Evolutionary conservation across 768 basidiomycete genomes (phyloP).

Genomic region (Clavulina sp.): DNA sequence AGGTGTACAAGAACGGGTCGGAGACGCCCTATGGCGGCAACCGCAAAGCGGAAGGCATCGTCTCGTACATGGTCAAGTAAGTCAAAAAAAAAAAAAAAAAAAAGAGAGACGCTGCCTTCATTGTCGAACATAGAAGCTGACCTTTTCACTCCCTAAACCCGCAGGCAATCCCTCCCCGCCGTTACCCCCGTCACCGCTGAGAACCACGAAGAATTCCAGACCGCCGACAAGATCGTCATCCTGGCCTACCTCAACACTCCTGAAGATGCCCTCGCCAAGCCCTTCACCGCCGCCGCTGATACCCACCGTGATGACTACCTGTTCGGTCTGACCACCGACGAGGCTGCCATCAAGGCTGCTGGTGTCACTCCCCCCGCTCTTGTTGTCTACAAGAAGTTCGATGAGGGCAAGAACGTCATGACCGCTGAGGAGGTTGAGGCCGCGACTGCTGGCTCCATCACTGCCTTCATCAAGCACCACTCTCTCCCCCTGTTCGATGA

Average conservation of each 20-base stretch:
- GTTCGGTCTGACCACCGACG: conserved; percentile 72
- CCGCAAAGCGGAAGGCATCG: conserved; percentile 87
- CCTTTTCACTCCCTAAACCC: conserved; percentile 13
- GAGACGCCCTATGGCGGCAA: conserved; percentile 71
- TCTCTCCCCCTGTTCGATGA: conserved; percentile 80
- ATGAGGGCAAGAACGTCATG: conserved; percentile 58
- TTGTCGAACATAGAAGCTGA: not conserved
- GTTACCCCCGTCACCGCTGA: conserved; percentile 62
- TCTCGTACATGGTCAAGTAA: conserved; percentile 93
- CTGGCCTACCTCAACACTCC: conserved; percentile 68
- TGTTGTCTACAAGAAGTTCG: conserved; percentile 83
- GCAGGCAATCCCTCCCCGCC: conserved; percentile 82
- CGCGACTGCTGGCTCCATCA: conserved; percentile 42
- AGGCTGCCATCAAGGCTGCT: conserved; percentile 45
- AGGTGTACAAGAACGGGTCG: conserved; percentile 79
- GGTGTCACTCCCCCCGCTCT: conserved; percentile 68
- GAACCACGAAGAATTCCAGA: conserved; percentile 72
- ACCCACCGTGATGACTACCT: conserved; percentile 84
- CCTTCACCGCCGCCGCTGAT: conserved; percentile 68
- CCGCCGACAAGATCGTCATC: conserved; percentile 77
- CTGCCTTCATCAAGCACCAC: conserved; percentile 65
- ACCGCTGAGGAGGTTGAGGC: conserved; percentile 38
- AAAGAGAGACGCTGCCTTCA: too few relatives aligned
- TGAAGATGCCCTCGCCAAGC: conserved; percentile 47
- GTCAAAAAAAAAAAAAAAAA: too few relatives aligned